Conservation (phyloP, 2,329 filamentous ascomycete species). For the Pestalotiopsis sp. region DNA sequence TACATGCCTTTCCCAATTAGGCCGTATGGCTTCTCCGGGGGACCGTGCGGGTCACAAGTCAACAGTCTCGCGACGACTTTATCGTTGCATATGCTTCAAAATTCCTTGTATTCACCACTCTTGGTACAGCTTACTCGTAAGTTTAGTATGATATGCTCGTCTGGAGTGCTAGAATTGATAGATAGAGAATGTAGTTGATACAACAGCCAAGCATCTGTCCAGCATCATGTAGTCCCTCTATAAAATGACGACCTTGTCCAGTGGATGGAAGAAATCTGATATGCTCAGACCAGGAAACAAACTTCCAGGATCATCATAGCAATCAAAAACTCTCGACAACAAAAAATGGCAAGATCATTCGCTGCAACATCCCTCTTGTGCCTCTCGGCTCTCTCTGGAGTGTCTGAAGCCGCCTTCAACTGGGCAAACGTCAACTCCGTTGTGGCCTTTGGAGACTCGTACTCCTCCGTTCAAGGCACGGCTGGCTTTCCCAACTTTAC, state of each 20-base stretch:
- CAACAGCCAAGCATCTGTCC: background rate
- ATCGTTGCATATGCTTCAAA: background rate
- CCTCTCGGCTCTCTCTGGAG: background rate
- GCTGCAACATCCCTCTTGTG: background rate
- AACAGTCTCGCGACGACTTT: background rate
- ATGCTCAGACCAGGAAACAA: background rate
- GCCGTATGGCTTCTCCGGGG: background rate
- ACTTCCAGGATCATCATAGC: background rate
- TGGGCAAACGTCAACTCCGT: background rate
- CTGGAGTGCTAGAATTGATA: background rate
- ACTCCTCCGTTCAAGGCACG: constrained; percentile 49
- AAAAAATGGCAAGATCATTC: background rate
- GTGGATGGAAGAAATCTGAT: background rate
- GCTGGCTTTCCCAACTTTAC: constrained; percentile 45
- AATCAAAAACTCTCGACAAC: background rate
- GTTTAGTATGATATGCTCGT: background rate
- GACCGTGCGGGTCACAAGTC: background rate
- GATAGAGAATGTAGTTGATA: background rate
- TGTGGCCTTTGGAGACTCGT: constrained; percentile 44
- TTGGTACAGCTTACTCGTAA: background rate
- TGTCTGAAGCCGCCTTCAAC: background rate
- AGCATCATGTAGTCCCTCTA: background rate
- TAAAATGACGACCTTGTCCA: background rate
- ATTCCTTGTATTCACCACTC: background rate
- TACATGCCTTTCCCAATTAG: background rate